Evolutionary conservation across 441 rosid genomes (phyloP), one percentile per base, ranked within the genome.

Genomic region (Populus hybrid): DNA sequence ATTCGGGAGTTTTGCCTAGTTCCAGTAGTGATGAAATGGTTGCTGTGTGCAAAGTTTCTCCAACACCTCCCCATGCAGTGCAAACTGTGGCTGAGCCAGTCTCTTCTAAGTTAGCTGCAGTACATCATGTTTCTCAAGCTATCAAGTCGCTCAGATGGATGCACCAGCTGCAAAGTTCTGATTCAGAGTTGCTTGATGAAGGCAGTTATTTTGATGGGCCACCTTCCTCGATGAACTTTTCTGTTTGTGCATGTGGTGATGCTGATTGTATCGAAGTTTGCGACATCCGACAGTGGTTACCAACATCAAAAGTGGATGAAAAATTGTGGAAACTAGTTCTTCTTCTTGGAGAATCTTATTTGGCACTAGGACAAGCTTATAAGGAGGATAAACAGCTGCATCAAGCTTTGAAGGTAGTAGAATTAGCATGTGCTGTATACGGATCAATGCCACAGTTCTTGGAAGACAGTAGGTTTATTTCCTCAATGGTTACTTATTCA

Each of bases 71-170:
- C 35, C 85, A 75, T 78, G 82, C 86, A 68, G 83, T 84, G 85
- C 88, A 87, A 83, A 85, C 97, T 70, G 85, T 88, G 75, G 79
- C 86, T 36, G 90, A 85, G 81, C 91, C 89, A 57, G 89, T 93
- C 79, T 89, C 97, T 76, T 87, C 97, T 12, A 95, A 95, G 84
- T 79, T 93, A 76, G 91, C 94, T 81, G 99, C 97, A 57, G 84
- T 95, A 59, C 91, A 92, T 82, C 98, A 95, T 86, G 97, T 95
- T 83, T 95, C 99, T 80, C 94, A 93, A 88, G 99, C 98, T 78
- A 95, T 95, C 23, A 93, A 93, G 81, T 93, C 99, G 76, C 91
- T 95, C 30, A 91, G 97, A 88, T 91, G 95, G 97, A 89, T 84
- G 89, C 91, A 95, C 30, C 94, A 95, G 68, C 85, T 92, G 67